Evolutionary conservation across 139 green algal genomes (phyloP), one percentile per base, ranked within the genome.

Genomic region (Nannochloris sp.): DNA sequence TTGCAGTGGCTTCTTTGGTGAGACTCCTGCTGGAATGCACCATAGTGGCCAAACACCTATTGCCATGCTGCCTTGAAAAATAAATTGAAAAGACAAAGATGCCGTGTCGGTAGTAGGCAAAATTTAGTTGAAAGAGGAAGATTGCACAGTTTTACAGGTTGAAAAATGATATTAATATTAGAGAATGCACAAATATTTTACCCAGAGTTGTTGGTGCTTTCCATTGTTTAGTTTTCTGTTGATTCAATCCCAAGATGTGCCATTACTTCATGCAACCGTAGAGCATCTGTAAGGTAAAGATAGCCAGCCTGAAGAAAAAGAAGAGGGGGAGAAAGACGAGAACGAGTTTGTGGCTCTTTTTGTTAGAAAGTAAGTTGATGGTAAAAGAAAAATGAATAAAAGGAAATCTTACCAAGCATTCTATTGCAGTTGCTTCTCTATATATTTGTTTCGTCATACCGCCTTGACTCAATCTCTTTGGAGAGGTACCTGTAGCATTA

Each of bases 391-490:
- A 8, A n/a, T 6, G 29, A 2, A 32, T 6, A 25, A 38, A 15
- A 44, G 10, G 25, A 23, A 27, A 29, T n/a, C 73, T 32, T 38
- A 81, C 77, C 53, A 85, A 59, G 45, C 78, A 87, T 55, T 87
- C 81, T 10, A 87, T 38, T 1, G 81, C 64, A 32, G 81, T 87
- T 15, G 81, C 81, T 6, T 57, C 61, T 4, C 68, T 61, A 61
- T 87, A 87, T 9, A 77, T 70, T 8, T 64, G 19, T 2, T 30
- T 54, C 42, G 68, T 68, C 15, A 59, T 32, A 44, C 59, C 56
- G 35, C 57, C 64, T 34, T 64, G 23, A 19, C 25, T 42, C 33
- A 88, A 62, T 0, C 82, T 58, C 38, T 73, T 83, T n/a, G 82
- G 72, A 15, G 56, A 12, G 6, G 33, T 79, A 27, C 72, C 76